Percentiles rank a stretch among this genome's conserved stretches.
Evolutionary conservation across 2,329 filamentous ascomycete genomes (phyloP).

Genomic region (Mollisiaceae sp.): DNA sequence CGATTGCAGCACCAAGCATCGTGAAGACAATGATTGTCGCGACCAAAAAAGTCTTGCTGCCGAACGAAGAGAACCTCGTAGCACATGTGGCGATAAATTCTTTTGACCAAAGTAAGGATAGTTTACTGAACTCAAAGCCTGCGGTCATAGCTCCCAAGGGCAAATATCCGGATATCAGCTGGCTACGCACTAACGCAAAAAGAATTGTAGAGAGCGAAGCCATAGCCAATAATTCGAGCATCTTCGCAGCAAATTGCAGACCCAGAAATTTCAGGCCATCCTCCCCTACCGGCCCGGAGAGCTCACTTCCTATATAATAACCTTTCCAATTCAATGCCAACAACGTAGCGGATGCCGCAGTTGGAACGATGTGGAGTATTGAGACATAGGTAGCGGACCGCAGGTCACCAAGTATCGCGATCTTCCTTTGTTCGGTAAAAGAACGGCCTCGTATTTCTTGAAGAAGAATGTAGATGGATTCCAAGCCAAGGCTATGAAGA

Average conservation of each 20-base stretch:
- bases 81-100: constrained; percentile 20
- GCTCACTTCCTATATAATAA: constrained; percentile 23
- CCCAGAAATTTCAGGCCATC: constrained; percentile 22
- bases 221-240: constrained; percentile 18
- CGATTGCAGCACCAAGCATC: constrained; percentile 12
- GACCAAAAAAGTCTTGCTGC: constrained; percentile 15
- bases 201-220: constrained; percentile 19
- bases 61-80: neutral
- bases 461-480: constrained; percentile 11
- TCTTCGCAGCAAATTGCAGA: constrained; percentile 25
- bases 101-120: constrained; percentile 24
- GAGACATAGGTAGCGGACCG: constrained; percentile 9
- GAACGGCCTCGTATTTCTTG: constrained; percentile 12
- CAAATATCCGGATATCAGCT: constrained; percentile 8
- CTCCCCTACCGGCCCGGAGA: constrained; percentile 12
- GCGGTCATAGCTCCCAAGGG: constrained; percentile 21
- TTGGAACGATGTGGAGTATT: constrained; percentile 19
- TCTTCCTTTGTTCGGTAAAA: constrained; percentile 10
- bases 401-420: constrained; percentile 7
- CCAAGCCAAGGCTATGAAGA: constrained; percentile 8
- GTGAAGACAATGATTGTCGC: constrained; percentile 13
- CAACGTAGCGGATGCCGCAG: constrained; percentile 7
- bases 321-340: constrained; percentile 20
- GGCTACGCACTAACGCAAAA: constrained; percentile 16
- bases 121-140: constrained; percentile 17